phyloP scores from a whole-genome alignment of 2,329 filamentous ascomycete species.

The Aspergillus terreus region DNA sequence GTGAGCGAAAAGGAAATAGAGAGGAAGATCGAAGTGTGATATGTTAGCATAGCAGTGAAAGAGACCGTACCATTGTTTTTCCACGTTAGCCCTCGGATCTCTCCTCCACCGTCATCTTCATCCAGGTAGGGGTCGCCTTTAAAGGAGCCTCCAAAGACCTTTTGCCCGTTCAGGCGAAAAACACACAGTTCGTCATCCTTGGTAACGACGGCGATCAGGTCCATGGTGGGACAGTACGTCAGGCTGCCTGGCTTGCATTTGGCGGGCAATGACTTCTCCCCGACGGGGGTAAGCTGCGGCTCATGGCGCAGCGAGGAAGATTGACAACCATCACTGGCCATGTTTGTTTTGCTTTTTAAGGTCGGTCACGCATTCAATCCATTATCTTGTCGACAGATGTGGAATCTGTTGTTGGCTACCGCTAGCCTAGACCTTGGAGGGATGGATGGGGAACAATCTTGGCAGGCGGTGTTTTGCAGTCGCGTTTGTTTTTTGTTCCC shows the following conservation, averaged over 20 bases:
- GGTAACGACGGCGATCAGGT: conserved; percentile 71
- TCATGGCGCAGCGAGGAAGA: conserved; percentile 6
- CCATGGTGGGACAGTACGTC: conserved; percentile 77
- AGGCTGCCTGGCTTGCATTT: conserved; percentile 51
- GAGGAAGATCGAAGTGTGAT: not conserved
- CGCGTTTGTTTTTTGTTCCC: not conserved
- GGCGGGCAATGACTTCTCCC: conserved; percentile 38
- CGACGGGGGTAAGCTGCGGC: conserved; percentile 37
- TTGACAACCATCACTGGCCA: conserved; percentile 20
- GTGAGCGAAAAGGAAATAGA: not conserved
- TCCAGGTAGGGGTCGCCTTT: conserved; percentile 36
- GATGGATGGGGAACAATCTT: conserved; percentile 3
- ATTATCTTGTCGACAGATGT: conserved; percentile 15
- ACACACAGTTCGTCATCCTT: conserved; percentile 67
- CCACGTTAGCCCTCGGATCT: conserved; percentile 55
- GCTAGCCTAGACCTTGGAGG: not conserved
- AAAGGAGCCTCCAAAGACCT: conserved; percentile 53
- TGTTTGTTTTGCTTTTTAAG: conserved; percentile 7
- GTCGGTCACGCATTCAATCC: conserved; percentile 15
- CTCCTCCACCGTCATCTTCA: conserved; percentile 40
- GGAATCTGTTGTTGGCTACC: not conserved
- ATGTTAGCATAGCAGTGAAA: too few relatives aligned
- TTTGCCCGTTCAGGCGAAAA: conserved; percentile 73
- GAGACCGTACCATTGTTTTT: conserved; percentile 60
- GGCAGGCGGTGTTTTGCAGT: not conserved